Evolutionary conservation across 306 rosid genomes (phyloP), one percentile per base, ranked within the genome.

Genomic region (Quercus mongolica): DNA sequence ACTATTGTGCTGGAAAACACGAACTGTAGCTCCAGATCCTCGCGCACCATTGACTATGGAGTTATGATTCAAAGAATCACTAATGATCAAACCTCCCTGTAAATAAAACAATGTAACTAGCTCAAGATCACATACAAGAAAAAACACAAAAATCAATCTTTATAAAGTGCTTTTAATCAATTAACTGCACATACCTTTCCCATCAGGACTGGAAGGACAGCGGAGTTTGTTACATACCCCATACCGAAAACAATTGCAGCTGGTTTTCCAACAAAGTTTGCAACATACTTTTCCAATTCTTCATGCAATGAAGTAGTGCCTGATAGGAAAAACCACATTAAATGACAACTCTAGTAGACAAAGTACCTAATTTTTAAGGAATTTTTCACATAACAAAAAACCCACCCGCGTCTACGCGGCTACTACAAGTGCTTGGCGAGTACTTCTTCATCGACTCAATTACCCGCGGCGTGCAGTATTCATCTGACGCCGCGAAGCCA

Each of bases 21-120:
- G 93, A 84, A 94, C 70, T n/a, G 90, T 90, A 78, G 98, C 95
- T 62, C 97, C 94, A n/a, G 97, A 94, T 78, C 98, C 98, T 59
- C 98, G 86, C 5, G 97, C 97, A 67, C 98, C 98, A 75, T 94
- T 94, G 56, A 94, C 89, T 64, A 94, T 91, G 33, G 98, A 91
- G 86, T 89, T 91, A 81, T 91, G 98, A 82, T 94, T 94, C 79
- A 94, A 83, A 8, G 98, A 94, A 85, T 91, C 98, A 75, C 98
- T 94, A 65, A 94, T 92, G 33, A 94, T 94, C 86, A 91, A 83
- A 74, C 92, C 80, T 79, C 95, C 97, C 98, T 94, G 81, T 21
- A 2, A 49, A 12, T 49, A 49, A 49, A 49, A 49, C 4, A 51
- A 49, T 49, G 54, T 0, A 49, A 49, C 54, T 13, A 49, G 54